phyloP scores from a whole-genome alignment of 805 yeast species.

The Nakazawaea laoshanensis region DNA sequence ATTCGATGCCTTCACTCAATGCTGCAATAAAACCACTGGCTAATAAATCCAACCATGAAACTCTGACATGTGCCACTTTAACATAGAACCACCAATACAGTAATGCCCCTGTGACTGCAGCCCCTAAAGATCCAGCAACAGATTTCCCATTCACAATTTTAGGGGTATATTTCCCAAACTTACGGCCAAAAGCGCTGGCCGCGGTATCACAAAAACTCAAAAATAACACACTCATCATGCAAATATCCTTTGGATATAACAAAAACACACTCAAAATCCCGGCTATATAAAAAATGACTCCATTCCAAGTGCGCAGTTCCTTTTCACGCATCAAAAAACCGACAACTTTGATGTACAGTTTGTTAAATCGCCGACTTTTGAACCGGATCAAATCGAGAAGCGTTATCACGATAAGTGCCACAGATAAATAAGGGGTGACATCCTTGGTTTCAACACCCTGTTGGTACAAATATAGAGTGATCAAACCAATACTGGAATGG shows the following conservation, averaged over 20 bases:
- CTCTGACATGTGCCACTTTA: constrained; percentile 57
- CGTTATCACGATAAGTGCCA: constrained; percentile 49
- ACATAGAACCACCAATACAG: constrained; percentile 69
- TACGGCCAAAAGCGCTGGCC: constrained; percentile 89
- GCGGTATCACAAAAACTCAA: constrained; percentile 98
- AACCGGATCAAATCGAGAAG: constrained; percentile 64
- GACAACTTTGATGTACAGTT: constrained; percentile 51
- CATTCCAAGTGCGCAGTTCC: constrained; percentile 65
- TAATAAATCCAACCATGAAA: constrained; percentile 46
- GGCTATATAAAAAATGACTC: constrained; percentile 78
- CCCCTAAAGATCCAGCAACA: constrained; percentile 85
- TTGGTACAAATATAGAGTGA: constrained; percentile 68
- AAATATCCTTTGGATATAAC: constrained; percentile 72
- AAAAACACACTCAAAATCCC: constrained; percentile 70
- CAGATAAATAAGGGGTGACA: constrained; percentile 51
- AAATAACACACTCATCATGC: constrained; percentile 65
- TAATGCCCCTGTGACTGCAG: constrained; percentile 62
- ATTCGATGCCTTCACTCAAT: constrained; percentile 76
- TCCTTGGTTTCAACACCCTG: constrained; percentile 45
- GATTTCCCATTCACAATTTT: constrained; percentile 69
- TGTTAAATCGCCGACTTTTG: constrained; percentile 51
- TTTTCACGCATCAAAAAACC: constrained; percentile 82
- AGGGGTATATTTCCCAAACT: constrained; percentile 78
- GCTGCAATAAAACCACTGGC: constrained; percentile 76
- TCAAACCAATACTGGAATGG: constrained; percentile 83